These are phyloP conservation scores for Angophora floribunda DNA, from an alignment of 345 rosid species.

Conservation along the genomic window DNA sequence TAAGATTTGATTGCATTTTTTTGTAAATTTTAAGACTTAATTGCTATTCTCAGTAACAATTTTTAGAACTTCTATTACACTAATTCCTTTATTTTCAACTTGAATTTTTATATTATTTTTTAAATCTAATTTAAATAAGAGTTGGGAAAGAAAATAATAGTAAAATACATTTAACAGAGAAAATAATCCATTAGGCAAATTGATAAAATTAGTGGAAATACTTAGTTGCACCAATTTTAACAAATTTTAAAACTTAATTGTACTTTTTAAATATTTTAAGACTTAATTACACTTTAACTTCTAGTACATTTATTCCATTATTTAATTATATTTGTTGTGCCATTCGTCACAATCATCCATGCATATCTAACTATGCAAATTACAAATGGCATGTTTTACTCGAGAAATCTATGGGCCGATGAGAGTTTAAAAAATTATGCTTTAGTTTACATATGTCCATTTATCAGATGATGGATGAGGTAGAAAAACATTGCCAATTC, in stretches of 20 bases:
- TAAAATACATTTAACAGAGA: no score
- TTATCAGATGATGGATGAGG: background rate
- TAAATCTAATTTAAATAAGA: background rate
- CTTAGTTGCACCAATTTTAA: background rate
- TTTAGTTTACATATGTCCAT: background rate
- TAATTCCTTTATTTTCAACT: background rate
- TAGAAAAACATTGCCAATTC: no score
- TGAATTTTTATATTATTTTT: background rate
- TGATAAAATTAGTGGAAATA: background rate
- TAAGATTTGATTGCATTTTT: no score
- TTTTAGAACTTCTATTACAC: background rate
- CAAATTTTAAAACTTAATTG: background rate
- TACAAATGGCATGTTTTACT: background rate
- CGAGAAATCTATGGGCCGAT: background rate
- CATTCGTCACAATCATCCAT: background rate
- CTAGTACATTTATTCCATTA: background rate
- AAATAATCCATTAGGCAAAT: background rate
- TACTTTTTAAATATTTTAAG: background rate
- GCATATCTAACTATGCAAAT: background rate
- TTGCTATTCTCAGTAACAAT: no score
- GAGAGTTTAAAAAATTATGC: background rate
- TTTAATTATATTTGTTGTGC: background rate
- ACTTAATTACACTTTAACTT: background rate
- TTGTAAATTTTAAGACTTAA: background rate
- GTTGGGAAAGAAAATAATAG: no score